A percentile compares a stretch with the other conserved stretches of the same genome.
These are phyloP conservation scores for Candida ponderosae DNA, from an alignment of 805 yeast species.

Conservation along the genomic window DNA sequence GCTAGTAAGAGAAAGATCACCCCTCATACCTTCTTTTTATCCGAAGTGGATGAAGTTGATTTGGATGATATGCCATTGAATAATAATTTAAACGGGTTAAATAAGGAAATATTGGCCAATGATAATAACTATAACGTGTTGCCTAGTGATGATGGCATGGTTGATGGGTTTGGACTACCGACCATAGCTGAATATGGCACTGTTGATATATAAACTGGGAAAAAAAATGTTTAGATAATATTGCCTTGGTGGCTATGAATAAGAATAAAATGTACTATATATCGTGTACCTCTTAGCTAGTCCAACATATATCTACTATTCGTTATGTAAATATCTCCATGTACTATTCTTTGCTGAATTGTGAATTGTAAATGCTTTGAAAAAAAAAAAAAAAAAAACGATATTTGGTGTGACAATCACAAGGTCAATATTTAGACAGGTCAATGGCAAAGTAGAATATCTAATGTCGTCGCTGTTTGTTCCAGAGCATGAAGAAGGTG, in stretches of 20 bases:
- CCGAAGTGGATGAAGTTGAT: conserved; percentile 18
- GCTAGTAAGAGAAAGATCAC: conserved; percentile 57
- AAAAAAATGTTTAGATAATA: conserved; percentile 14
- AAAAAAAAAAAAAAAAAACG: too few relatives aligned
- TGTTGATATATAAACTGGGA: conserved; percentile 30
- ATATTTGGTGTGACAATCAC: not conserved
- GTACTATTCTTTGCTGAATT: too few relatives aligned
- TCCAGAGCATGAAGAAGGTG: conserved; percentile 26
- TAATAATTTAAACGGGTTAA: conserved; percentile 18
- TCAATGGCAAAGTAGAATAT: not conserved
- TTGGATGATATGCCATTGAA: conserved; percentile 22
- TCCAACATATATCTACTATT: too few relatives aligned
- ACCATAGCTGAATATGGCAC: conserved; percentile 30
- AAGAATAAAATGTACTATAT: too few relatives aligned
- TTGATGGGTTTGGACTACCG: conserved; percentile 37
- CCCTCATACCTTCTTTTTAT: conserved; percentile 45
- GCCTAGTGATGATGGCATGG: conserved; percentile 59
- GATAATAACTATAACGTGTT: too few relatives aligned
- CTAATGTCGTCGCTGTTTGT: conserved; percentile 23
- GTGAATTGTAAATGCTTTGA: too few relatives aligned
- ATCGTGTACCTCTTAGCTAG: too few relatives aligned
- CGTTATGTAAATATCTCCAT: too few relatives aligned
- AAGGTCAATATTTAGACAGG: not conserved
- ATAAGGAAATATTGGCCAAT: conserved; percentile 26
- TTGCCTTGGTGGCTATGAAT: too few relatives aligned